Conservation (phyloP, 1,139 yeast genomes). For the Meyerozyma athensensis region DNA sequence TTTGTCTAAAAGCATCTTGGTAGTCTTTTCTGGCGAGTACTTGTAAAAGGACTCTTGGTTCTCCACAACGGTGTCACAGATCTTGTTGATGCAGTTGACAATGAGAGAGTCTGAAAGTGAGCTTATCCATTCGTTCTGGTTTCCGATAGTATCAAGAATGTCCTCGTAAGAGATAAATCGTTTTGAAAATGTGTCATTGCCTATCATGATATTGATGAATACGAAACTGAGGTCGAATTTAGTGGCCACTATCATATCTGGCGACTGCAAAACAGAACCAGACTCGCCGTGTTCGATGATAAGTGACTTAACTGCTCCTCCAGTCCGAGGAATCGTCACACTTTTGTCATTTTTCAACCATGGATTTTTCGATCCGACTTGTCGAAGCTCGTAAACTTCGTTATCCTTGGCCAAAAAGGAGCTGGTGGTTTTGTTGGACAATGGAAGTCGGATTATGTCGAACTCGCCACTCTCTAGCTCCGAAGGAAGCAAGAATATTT, state of each 20-base stretch:
- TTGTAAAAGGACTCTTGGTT: conserved; percentile 47
- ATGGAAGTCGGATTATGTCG: background rate
- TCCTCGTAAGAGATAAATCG: conserved; percentile 47
- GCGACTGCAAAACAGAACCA: conserved; percentile 30
- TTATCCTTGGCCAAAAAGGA: conserved; percentile 18
- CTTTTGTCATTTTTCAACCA: conserved; percentile 13
- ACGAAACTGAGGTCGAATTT: conserved; percentile 40
- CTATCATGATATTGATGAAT: conserved; percentile 33
- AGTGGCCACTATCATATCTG: conserved; percentile 39
- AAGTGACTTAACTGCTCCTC: conserved; percentile 32
- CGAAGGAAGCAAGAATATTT: background rate
- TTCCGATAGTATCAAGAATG: conserved; percentile 38
- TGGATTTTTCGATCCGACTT: conserved; percentile 25
- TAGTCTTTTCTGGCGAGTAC: conserved; percentile 29
- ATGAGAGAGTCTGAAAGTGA: conserved; percentile 22
- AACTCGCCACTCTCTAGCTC: background rate
- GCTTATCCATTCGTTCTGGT: conserved; percentile 21
- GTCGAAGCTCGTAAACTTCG: conserved; percentile 29
- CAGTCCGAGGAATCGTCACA: conserved; percentile 17
- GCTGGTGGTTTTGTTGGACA: background rate
- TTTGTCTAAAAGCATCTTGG: conserved; percentile 26
- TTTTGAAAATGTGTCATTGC: conserved; percentile 21
- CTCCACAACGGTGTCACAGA: conserved; percentile 46
- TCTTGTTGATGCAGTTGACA: conserved; percentile 19
- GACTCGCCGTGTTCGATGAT: conserved; percentile 24